phyloP scores from a whole-genome alignment of 163 green algal genomes.

The Scenedesmus sp. region DNA sequence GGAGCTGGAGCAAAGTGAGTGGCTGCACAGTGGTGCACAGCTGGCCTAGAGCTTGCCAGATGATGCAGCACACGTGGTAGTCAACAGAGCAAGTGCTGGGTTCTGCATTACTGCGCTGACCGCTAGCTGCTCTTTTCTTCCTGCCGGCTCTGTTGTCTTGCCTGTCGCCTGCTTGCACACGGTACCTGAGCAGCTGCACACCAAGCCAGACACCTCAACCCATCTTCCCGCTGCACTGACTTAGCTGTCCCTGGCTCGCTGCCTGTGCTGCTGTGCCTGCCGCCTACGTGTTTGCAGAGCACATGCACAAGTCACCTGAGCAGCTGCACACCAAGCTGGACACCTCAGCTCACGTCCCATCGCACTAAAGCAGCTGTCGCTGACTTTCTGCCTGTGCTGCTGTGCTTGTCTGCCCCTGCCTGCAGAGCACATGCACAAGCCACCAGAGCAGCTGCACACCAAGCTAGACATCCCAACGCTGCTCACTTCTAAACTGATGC shows the following conservation, averaged over 20 bases:
- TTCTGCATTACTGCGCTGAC: too few relatives aligned
- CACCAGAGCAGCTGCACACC: background rate
- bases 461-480: background rate
- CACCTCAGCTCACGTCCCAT: background rate
- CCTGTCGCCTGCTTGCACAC: background rate
- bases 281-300: background rate
- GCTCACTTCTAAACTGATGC: background rate
- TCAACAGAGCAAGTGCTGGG: background rate
- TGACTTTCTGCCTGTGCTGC: background rate
- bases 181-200: background rate
- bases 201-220: background rate
- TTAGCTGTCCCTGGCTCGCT: background rate
- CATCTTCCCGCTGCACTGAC: too few relatives aligned
- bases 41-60: background rate
- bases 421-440: conserved; percentile 13
- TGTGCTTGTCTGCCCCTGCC: background rate
- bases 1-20: too few relatives aligned
- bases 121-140: background rate
- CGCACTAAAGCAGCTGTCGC: background rate
- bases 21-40: background rate
- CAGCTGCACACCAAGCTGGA: conserved; percentile 30
- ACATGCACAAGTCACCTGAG: background rate
- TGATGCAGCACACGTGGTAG: background rate
- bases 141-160: background rate
- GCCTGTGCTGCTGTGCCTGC: background rate